Evolutionary conservation across 2,329 filamentous ascomycete species (phyloP).

Genomic region (Aspergillus chevalieri): DNA sequence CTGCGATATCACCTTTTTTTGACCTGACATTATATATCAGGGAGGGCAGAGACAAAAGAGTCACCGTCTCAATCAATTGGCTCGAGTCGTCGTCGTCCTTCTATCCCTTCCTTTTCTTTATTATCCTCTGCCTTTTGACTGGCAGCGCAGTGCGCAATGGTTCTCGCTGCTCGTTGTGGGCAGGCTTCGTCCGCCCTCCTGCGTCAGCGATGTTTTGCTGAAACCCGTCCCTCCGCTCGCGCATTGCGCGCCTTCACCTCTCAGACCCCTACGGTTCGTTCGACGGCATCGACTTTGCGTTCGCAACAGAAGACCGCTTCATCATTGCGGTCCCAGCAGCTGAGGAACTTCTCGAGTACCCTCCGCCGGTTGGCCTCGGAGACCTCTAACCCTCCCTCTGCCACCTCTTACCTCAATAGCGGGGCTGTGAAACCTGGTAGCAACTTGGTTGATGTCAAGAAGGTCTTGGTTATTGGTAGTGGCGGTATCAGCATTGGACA

Average conservation of each 20-base stretch:
- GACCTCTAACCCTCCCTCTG: conserved; percentile 66
- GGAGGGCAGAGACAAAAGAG: conserved; percentile 5
- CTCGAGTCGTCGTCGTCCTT: conserved; percentile 4
- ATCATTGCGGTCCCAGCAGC: conserved; percentile 36
- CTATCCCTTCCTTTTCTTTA: conserved; percentile 3
- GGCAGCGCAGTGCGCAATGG: conserved; percentile 35
- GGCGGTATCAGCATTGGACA: conserved; percentile 95
- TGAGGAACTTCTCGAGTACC: conserved; percentile 38
- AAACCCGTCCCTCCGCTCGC: conserved; percentile 29
- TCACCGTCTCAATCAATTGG: conserved; percentile 11
- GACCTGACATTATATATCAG: background rate
- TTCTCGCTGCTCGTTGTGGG: conserved; percentile 41
- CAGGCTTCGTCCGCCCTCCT: conserved; percentile 36
- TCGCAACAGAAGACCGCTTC: conserved; percentile 31
- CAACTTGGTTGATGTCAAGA: conserved; percentile 83
- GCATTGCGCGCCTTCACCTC: conserved; percentile 35
- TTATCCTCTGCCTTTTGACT: conserved; percentile 5
- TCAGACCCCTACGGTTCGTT: conserved; percentile 24
- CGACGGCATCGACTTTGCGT: conserved; percentile 28
- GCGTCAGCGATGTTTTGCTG: conserved; percentile 37
- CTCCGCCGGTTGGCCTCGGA: conserved; percentile 34
- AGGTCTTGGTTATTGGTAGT: conserved; percentile 92
- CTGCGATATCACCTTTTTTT: background rate
- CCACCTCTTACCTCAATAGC: conserved; percentile 83
- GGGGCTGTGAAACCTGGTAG: conserved; percentile 72